Conservation (phyloP, 2,329 filamentous ascomycete genomes). For the Aspergillus oerlinghausenensis region DNA sequence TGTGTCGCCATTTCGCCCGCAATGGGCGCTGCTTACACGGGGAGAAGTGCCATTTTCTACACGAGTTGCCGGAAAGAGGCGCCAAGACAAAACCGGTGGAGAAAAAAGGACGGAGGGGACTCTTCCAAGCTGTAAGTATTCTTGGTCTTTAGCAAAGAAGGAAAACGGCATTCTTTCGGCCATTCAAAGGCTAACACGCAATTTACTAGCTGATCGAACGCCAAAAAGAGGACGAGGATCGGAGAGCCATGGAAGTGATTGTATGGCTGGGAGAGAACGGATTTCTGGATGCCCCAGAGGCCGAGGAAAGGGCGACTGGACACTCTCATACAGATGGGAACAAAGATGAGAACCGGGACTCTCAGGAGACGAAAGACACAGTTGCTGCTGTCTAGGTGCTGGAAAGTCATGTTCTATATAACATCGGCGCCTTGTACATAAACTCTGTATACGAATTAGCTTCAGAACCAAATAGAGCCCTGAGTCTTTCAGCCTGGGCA, state of each 20-base stretch:
- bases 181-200: neutral
- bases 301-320: neutral
- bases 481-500: no score
- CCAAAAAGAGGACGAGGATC: conserved; percentile 40
- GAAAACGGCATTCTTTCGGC: neutral
- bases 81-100: conserved; percentile 24
- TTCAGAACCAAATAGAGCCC: neutral
- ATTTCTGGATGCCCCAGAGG: conserved; percentile 27
- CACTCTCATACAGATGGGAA: neutral
- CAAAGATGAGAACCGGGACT: neutral
- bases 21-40: conserved; percentile 41
- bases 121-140: conserved; percentile 40
- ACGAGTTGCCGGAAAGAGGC: conserved; percentile 32
- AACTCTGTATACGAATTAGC: neutral
- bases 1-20: conserved; percentile 40
- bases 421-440: neutral
- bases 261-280: conserved; percentile 40
- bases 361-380: neutral
- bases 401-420: neutral
- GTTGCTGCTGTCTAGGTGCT: neutral
- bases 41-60: conserved; percentile 38
- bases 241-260: conserved; percentile 40
- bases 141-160: neutral
- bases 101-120: conserved; percentile 35
- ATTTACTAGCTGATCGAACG: conserved; percentile 35